Evolutionary conservation across 768 basidiomycete species (phyloP), one percentile per base, ranked within the genome.

Genomic region (Boletus rufocinnamomeus): DNA sequence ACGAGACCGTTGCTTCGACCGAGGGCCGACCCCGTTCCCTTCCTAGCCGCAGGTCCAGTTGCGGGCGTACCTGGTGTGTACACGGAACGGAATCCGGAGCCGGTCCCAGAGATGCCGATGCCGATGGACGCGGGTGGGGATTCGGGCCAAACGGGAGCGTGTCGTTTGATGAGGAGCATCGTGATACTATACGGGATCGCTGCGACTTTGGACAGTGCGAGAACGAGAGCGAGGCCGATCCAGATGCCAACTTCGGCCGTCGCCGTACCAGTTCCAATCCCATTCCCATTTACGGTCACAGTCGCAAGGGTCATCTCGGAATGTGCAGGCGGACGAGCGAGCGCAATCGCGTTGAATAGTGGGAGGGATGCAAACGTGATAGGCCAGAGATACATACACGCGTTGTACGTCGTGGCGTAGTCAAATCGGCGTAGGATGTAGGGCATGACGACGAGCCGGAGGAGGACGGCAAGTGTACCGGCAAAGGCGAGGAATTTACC

Each of bases 1-100:
- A n/a, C n/a, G n/a, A n/a, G n/a, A n/a, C n/a, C n/a, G n/a, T 86
- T 87, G 7, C 82, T 82, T n/a, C 78, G 77, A 0, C 85, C 86
- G 8, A 87, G 76, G 7, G 79, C n/a, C 46, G 11, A 11, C 6
- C 46, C 46, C 28, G 28, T 19, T 3, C 45, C 46, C 19, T 19
- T 19, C 9, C 21, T 16, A 4, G 48, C 1, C 11, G 17, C 48
- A 14, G 14, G 0, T 9, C 14, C 32, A 1, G 2, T n/a, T 3
- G 13, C 19, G n/a, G 32, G 32, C 32, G 17, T 32, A 6, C 21
- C 32, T 17, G n/a, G n/a, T 17, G 8, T 34, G 4, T 9, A 23
- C 16, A 32, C 7, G 6, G 28, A 16, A 32, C 28, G 30, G 47
- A 32, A 16, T 21, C 30, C 17, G 10, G 52, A 27, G 11, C 23